Percentiles rank a stretch among this genome's conserved stretches.
Evolutionary conservation across 306 rosid species (phyloP).

Genomic region (Fragaria nilgerrensis): DNA sequence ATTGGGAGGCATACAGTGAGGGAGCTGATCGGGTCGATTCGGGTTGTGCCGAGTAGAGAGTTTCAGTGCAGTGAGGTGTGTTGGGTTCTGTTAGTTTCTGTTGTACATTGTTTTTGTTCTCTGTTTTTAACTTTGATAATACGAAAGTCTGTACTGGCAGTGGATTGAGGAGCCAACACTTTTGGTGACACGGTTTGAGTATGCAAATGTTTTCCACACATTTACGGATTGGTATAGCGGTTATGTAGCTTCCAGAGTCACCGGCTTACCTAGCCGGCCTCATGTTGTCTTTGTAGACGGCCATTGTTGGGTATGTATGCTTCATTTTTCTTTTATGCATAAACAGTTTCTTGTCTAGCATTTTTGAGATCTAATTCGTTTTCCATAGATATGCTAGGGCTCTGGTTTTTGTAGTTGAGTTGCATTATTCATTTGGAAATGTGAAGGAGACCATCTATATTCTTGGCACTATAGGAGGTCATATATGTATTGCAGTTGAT

Average conservation of each 20-base stretch:
- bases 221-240: slow-evolving; percentile 96
- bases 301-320: slow-evolving; percentile 71
- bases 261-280: slow-evolving; percentile 79
- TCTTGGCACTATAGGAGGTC: neutral
- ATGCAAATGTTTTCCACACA: slow-evolving; percentile 95
- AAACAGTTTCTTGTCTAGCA: neutral
- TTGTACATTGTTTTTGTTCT: neutral
- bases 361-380: neutral
- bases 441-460: neutral
- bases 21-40: slow-evolving; percentile 52
- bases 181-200: slow-evolving; percentile 89
- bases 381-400: neutral
- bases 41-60: slow-evolving; percentile 43
- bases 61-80: slow-evolving; percentile 73
- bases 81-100: slow-evolving; percentile 7
- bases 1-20: slow-evolving; percentile 67
- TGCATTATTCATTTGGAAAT: neutral
- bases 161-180: slow-evolving; percentile 97
- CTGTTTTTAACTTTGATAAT: slow-evolving; percentile 35
- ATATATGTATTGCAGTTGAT: neutral
- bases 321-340: slow-evolving; percentile 13
- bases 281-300: slow-evolving; percentile 87
- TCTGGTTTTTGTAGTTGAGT: neutral
- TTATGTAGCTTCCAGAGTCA: slow-evolving; percentile 84
- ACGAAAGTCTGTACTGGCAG: slow-evolving; percentile 50